Conservation (phyloP, 1,284 basidiomycete species). For the Caloboletus inedulis region DNA sequence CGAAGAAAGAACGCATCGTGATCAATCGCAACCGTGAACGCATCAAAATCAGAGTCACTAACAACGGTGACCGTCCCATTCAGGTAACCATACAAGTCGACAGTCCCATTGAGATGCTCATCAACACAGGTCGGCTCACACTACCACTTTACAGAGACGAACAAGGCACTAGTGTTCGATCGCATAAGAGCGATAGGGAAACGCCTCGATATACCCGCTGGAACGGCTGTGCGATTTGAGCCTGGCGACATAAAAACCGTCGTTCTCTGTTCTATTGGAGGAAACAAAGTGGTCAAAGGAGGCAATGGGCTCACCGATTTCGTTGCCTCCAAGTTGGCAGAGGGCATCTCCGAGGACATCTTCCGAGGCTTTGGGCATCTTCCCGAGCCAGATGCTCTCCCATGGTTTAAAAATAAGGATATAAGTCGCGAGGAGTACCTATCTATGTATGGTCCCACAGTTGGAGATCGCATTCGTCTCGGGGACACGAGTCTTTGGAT, state of each 20-base stretch:
- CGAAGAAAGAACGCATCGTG: slow-evolving; percentile 63
- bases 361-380: slow-evolving; percentile 57
- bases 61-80: slow-evolving; percentile 92
- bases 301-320: slow-evolving; percentile 75
- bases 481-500: slow-evolving; percentile 93
- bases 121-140: slow-evolving; percentile 77
- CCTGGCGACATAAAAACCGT: slow-evolving; percentile 90
- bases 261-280: slow-evolving; percentile 78
- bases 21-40: slow-evolving; percentile 76
- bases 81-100: slow-evolving; percentile 52
- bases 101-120: slow-evolving; percentile 2
- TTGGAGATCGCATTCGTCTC: slow-evolving; percentile 84
- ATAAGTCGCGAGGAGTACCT: slow-evolving; percentile 73
- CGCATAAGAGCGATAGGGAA: slow-evolving; percentile 78
- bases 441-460: slow-evolving; percentile 93
- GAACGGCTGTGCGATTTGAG: slow-evolving; percentile 95
- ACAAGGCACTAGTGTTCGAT: slow-evolving; percentile 81
- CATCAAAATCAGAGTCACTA: slow-evolving; percentile 77
- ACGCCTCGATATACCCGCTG: slow-evolving; percentile 89
- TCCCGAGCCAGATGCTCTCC: slow-evolving; percentile 55
- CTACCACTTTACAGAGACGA: slow-evolving; percentile 92
- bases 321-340: slow-evolving; percentile 32
- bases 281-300: slow-evolving; percentile 69
- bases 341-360: slow-evolving; percentile 11
- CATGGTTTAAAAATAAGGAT: slow-evolving; percentile 47